Evolutionary conservation across 148 eudicot genomes (phyloP).

Genomic region (Fagopyrum tataricum): DNA sequence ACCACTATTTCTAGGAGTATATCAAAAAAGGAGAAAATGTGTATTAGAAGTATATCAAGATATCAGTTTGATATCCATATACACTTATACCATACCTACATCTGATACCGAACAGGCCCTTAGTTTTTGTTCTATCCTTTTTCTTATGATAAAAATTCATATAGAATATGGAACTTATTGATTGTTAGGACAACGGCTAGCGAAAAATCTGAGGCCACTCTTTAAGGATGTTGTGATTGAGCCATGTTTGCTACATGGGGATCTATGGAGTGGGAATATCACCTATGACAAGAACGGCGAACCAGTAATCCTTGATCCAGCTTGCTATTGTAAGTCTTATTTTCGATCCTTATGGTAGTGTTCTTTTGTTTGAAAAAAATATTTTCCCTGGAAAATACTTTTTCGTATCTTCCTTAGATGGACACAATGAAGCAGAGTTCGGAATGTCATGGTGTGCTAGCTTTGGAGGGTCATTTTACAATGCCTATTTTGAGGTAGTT

Average conservation of each 20-base stretch:
- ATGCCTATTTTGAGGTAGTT: slow-evolving; percentile 82
- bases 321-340: slow-evolving; percentile 83
- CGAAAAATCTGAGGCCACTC: slow-evolving; percentile 60
- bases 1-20: no score
- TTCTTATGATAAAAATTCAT: not conserved
- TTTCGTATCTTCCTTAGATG: slow-evolving; percentile 42
- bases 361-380: no score
- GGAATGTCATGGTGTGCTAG: slow-evolving; percentile 99
- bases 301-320: slow-evolving; percentile 95
- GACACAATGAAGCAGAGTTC: slow-evolving; percentile 97
- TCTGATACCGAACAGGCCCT: no score
- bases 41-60: no score
- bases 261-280: slow-evolving; percentile 96
- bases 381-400: not conserved
- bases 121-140: not conserved
- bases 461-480: slow-evolving; percentile 83
- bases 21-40: no score
- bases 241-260: slow-evolving; percentile 96
- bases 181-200: slow-evolving; percentile 69
- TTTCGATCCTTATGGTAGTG: no score
- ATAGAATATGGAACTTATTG: not conserved
- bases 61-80: no score
- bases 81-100: no score
- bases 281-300: slow-evolving; percentile 78
- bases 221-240: slow-evolving; percentile 67